These are phyloP conservation scores for Anethum foeniculum DNA, from an alignment of 140 eudicot species.

Conservation along the genomic window DNA sequence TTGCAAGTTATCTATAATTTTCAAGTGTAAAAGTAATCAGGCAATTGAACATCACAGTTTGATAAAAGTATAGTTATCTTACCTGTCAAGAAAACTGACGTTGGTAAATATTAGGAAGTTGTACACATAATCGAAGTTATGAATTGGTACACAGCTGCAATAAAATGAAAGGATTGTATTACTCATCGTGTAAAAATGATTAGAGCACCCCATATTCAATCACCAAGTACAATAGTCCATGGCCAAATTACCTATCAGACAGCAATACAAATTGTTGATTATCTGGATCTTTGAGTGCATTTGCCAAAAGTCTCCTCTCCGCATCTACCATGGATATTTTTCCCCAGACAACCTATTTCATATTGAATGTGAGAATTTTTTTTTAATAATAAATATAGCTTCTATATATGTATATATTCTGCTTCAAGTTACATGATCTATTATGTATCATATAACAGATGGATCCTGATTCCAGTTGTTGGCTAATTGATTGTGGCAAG, in stretches of 20 bases:
- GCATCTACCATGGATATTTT: slow-evolving; percentile 66
- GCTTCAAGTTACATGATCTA: neutral
- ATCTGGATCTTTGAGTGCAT: slow-evolving; percentile 53
- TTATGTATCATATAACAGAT: neutral
- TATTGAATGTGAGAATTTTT: neutral
- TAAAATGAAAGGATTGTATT: neutral
- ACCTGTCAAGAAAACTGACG: slow-evolving; percentile 63
- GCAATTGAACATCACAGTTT: slow-evolving; percentile 1
- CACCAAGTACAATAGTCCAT: slow-evolving; percentile 5
- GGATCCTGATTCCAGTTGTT: neutral
- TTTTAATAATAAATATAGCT: neutral
- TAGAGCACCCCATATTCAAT: neutral
- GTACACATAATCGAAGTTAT: slow-evolving; percentile 52
- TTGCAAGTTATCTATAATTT: neutral
- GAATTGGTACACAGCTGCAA: slow-evolving; percentile 65
- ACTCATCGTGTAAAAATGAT: neutral
- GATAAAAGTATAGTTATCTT: slow-evolving; percentile 19
- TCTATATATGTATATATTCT: neutral
- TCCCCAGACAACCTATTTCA: slow-evolving; percentile 54
- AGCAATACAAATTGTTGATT: slow-evolving; percentile 62
- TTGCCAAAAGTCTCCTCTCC: slow-evolving; percentile 49
- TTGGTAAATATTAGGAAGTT: slow-evolving; percentile 57
- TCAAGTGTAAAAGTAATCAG: neutral
- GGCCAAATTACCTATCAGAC: slow-evolving; percentile 45
- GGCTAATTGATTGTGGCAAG: neutral